Conservation (phyloP, 2,329 filamentous ascomycete genomes). For the Fusarium bactridioides region DNA sequence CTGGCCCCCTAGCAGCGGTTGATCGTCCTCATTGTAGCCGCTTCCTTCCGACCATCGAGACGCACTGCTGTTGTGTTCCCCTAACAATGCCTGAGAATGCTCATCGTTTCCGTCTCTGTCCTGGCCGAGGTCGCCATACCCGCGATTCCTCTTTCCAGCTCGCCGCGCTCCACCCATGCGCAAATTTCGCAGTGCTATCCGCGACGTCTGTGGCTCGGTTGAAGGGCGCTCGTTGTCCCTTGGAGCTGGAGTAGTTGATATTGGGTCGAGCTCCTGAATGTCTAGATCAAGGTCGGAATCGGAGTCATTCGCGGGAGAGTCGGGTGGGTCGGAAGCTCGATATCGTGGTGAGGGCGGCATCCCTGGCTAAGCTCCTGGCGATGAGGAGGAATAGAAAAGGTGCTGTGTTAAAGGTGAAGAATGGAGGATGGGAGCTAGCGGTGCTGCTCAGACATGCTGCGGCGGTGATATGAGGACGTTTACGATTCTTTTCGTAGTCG, state of each 20-base stretch:
- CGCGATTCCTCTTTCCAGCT: constrained; percentile 60
- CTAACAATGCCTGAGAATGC: constrained; percentile 72
- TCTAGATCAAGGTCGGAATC: constrained; percentile 81
- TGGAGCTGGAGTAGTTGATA: constrained; percentile 49
- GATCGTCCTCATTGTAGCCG: constrained; percentile 71
- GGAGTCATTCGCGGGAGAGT: constrained; percentile 72
- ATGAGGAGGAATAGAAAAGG: constrained; percentile 18
- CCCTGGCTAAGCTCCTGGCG: constrained; percentile 48
- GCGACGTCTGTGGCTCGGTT: constrained; percentile 56
- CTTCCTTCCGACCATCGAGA: constrained; percentile 68
- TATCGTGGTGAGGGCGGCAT: constrained; percentile 65
- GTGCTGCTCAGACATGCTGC: constrained; percentile 40
- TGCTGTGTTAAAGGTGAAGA: constrained; percentile 25
- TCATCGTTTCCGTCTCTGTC: constrained; percentile 67
- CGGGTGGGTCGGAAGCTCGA: constrained; percentile 67
- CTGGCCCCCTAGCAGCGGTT: constrained; percentile 69
- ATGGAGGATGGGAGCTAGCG: constrained; percentile 26
- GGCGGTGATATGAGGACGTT: constrained; percentile 1
- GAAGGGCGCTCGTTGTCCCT: constrained; percentile 42
- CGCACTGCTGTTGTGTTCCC: constrained; percentile 64
- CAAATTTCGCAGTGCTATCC: constrained; percentile 76
- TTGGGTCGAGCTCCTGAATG: constrained; percentile 80
- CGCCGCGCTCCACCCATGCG: constrained; percentile 71
- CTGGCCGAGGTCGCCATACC: constrained; percentile 68
- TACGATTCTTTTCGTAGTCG: not conserved